A percentile compares a stretch with the other conserved stretches of the same genome.
Conservation (phyloP, 768 basidiomycete species). For the Xerocomellus chrysenteron region DNA sequence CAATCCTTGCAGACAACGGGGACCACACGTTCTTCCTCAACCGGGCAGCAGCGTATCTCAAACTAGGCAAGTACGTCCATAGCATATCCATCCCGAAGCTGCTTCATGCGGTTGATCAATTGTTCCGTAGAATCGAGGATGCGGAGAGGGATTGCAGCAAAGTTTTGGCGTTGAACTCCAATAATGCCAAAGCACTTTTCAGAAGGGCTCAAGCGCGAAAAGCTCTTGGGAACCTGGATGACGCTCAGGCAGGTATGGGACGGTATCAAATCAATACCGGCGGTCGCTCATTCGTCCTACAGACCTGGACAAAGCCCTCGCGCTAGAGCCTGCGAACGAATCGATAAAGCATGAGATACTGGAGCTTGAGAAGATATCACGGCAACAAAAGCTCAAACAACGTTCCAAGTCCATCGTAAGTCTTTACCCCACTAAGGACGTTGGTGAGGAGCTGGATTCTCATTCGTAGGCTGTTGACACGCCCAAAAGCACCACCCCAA, state of each 20-base stretch:
- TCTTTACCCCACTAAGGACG: neutral
- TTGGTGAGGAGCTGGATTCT: constrained; percentile 3
- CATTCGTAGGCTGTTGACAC: constrained; percentile 7
- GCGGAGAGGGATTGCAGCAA: constrained; percentile 78
- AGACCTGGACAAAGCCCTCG: constrained; percentile 65
- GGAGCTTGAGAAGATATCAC: constrained; percentile 44
- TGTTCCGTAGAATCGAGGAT: constrained; percentile 60
- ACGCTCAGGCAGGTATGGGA: constrained; percentile 57
- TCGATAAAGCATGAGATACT: constrained; percentile 62
- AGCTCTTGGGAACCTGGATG: constrained; percentile 50
- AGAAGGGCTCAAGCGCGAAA: constrained; percentile 72
- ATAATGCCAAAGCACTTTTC: constrained; percentile 79
- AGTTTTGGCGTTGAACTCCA: constrained; percentile 51
- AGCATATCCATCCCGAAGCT: neutral
- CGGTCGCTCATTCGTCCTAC: constrained; percentile 1
- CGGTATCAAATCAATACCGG: neutral
- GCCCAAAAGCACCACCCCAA: constrained; percentile 22
- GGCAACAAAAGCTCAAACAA: constrained; percentile 32
- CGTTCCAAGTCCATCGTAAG: constrained; percentile 34
- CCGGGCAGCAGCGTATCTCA: constrained; percentile 88
- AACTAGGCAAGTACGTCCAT: constrained; percentile 86
- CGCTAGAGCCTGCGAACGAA: constrained; percentile 63
- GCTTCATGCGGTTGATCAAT: constrained; percentile 1
- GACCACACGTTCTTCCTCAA: constrained; percentile 86
- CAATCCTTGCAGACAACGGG: constrained; percentile 64